Conservation (phyloP, 768 basidiomycete species). For the Termitomyces sp. region DNA sequence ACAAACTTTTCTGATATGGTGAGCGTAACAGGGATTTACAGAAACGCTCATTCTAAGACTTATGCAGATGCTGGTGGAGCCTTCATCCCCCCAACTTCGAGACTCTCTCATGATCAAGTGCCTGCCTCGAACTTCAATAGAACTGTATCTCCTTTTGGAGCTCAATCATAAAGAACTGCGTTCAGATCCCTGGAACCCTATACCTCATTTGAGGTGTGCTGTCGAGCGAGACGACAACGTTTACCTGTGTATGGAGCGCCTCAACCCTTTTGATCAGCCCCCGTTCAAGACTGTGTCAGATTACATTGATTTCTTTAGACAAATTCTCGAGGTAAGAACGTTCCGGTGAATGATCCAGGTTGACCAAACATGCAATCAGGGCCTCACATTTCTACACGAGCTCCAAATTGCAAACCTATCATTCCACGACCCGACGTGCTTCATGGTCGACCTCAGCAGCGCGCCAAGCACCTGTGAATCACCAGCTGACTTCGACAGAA, state of each 20-base stretch:
- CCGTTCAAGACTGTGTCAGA: conserved; percentile 43
- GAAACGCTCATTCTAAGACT: neutral
- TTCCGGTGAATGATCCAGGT: neutral
- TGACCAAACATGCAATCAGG: conserved; percentile 21
- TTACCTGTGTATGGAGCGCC: conserved; percentile 41
- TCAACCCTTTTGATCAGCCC: conserved; percentile 41
- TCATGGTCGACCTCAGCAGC: conserved; percentile 42
- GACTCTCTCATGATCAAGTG: conserved; percentile 39
- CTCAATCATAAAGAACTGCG: conserved; percentile 42
- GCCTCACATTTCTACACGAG: conserved; percentile 47
- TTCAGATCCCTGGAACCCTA: conserved; percentile 52
- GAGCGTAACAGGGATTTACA: neutral
- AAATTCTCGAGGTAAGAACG: conserved; percentile 42
- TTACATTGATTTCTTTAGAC: conserved; percentile 48
- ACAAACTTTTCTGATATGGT: conserved; percentile 19
- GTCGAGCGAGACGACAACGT: conserved; percentile 38
- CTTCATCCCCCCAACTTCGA: conserved; percentile 18
- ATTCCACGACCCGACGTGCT: conserved; percentile 29
- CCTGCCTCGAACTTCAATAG: conserved; percentile 29
- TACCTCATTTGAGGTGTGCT: conserved; percentile 41
- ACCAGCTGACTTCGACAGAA: conserved; percentile 15
- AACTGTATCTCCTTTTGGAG: conserved; percentile 36
- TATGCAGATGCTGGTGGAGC: conserved; percentile 28
- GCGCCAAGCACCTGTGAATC: conserved; percentile 17
- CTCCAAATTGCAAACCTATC: conserved; percentile 34